Conservation (phyloP, 129 eudicot species). For the Flaveria bidentis region DNA sequence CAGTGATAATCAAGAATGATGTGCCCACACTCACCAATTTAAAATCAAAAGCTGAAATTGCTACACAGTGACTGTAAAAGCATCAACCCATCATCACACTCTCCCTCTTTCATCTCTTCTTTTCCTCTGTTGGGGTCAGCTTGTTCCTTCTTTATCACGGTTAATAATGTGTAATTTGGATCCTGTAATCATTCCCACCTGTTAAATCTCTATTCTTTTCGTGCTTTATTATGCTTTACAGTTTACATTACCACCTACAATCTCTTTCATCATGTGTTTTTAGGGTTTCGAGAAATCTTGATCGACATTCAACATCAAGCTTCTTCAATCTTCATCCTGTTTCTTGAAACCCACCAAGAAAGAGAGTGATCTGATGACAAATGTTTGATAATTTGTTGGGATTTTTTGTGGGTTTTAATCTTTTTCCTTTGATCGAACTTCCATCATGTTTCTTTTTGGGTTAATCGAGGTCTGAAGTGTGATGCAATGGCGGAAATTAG, state of each 20-base stretch:
- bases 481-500: conserved; percentile 77
- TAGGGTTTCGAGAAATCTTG: conserved; percentile 32
- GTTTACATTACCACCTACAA: conserved; percentile 22
- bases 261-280: conserved; percentile 14
- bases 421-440: conserved; percentile 5
- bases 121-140: conserved; percentile 19
- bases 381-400: conserved; percentile 10
- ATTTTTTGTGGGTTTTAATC: conserved; percentile 19
- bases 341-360: no score
- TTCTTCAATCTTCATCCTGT: no score
- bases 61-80: conserved; percentile 42
- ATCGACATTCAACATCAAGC: conserved; percentile 19
- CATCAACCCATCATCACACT: conserved; percentile 43
- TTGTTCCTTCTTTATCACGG: conserved; percentile 29
- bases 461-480: conserved; percentile 28
- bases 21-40: conserved; percentile 28
- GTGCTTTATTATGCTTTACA: conserved; percentile 74
- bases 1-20: background rate
- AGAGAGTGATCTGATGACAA: background rate
- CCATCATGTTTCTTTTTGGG: conserved; percentile 19
- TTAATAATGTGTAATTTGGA: conserved; percentile 17
- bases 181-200: conserved; percentile 55
- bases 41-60: conserved; percentile 49
- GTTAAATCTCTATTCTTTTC: conserved; percentile 43
- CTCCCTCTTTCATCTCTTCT: conserved; percentile 37